Conservation (phyloP, 192 early-diverging fungal genomes). For the Rhizoclosmatium globosum region DNA sequence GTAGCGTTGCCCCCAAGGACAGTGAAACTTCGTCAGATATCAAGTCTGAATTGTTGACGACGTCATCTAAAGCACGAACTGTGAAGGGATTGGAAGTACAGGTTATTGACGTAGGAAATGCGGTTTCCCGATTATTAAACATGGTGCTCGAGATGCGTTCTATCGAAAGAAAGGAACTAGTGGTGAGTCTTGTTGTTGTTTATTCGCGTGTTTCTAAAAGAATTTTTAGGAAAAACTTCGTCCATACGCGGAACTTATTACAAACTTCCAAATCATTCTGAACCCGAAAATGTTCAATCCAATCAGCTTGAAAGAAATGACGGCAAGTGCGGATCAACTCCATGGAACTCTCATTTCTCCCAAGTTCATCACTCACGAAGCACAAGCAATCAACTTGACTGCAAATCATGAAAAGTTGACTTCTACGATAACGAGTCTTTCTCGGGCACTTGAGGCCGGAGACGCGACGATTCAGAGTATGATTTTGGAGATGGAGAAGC, state of each 20-base stretch:
- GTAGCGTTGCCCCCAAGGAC: neutral
- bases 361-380: conserved; percentile 31
- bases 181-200: neutral
- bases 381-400: neutral
- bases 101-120: neutral
- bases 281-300: neutral
- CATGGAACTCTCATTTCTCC: neutral
- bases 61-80: neutral
- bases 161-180: neutral
- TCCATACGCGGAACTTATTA: neutral
- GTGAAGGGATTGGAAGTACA: neutral
- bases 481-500: conserved; percentile 14
- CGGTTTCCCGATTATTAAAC: neutral
- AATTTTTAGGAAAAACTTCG: neutral
- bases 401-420: conserved; percentile 1
- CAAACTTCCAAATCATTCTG: neutral
- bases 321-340: neutral
- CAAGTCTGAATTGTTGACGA: neutral
- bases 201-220: neutral
- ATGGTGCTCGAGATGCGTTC: neutral
- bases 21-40: neutral
- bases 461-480: conserved; percentile 5
- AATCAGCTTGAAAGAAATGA: neutral
- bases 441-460: neutral
- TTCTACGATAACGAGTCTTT: neutral